Percentiles rank a stretch among this genome's conserved stretches.
These are phyloP conservation scores for Aspergillus sp. DNA, from an alignment of 2,329 filamentous ascomycete species.

Conservation along the genomic window DNA sequence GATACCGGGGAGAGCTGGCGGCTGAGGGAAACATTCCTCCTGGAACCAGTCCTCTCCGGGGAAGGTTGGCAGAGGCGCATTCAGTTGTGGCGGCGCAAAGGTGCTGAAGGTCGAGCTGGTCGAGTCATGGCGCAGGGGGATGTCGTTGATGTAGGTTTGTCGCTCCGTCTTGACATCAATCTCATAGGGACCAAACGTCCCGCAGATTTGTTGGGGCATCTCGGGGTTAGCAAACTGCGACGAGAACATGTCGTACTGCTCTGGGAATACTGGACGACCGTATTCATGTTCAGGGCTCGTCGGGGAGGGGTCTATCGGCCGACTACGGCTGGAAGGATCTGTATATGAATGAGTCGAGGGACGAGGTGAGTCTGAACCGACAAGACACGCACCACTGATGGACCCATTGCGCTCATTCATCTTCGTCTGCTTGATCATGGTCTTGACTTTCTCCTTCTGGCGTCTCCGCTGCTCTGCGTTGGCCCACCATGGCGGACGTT, in stretches of 20 bases:
- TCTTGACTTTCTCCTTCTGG: slow-evolving; percentile 95
- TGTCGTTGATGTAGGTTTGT: slow-evolving; percentile 89
- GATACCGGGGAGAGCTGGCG: slow-evolving; percentile 31
- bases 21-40: slow-evolving; percentile 60
- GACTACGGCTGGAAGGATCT: slow-evolving; percentile 12
- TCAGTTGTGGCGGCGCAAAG: slow-evolving; percentile 73
- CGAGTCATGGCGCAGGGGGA: slow-evolving; percentile 80
- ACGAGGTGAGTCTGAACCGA: neutral
- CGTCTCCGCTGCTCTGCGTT: slow-evolving; percentile 80
- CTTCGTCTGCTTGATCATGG: slow-evolving; percentile 96
- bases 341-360: neutral
- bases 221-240: slow-evolving; percentile 47
- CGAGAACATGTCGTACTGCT: slow-evolving; percentile 41
- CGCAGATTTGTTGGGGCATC: slow-evolving; percentile 59
- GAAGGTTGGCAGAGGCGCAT: slow-evolving; percentile 63
- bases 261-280: slow-evolving; percentile 61
- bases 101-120: slow-evolving; percentile 90
- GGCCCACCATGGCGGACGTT: slow-evolving; percentile 95
- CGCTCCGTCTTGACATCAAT: slow-evolving; percentile 94
- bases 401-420: slow-evolving; percentile 76
- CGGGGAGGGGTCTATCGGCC: slow-evolving; percentile 53
- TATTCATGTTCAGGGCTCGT: slow-evolving; percentile 64
- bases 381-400: slow-evolving; percentile 32
- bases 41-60: slow-evolving; percentile 68
- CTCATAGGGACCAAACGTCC: slow-evolving; percentile 72